Conservation (phyloP, 371 early-diverging fungal genomes). For the Mucor plumbeus region DNA sequence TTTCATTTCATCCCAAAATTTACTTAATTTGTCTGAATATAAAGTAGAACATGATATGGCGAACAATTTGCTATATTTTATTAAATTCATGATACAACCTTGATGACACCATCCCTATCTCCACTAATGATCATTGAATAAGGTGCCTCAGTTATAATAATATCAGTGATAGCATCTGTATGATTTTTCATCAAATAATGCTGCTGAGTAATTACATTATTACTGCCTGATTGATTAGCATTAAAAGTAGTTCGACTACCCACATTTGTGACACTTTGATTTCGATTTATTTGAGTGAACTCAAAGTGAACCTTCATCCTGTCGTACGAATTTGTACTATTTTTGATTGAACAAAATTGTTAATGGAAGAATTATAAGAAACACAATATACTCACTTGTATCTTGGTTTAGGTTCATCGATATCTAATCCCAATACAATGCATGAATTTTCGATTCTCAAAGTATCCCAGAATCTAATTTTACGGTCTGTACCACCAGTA, state of each 20-base stretch:
- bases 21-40: too few species aligned
- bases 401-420: constrained; percentile 63
- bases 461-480: constrained; percentile 84
- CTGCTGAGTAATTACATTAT: constrained; percentile 51
- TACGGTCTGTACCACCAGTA: constrained; percentile 83
- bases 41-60: too few species aligned
- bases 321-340: constrained; percentile 63
- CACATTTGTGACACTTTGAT: constrained; percentile 13
- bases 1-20: too few species aligned
- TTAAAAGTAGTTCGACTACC: constrained; percentile 24
- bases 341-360: too few species aligned
- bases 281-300: constrained; percentile 43
- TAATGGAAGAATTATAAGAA: too few species aligned
- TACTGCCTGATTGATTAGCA: constrained; percentile 2
- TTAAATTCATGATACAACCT: constrained; percentile 56
- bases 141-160: constrained; percentile 73
- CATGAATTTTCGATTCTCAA: constrained; percentile 70
- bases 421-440: constrained; percentile 72
- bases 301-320: constrained; percentile 62
- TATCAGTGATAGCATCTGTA: constrained; percentile 77
- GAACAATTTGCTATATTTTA: too few species aligned
- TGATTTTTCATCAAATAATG: constrained; percentile 68
- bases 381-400: constrained; percentile 50
- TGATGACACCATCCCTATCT: constrained; percentile 84
- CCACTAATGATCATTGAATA: constrained; percentile 80